These are phyloP conservation scores for Vickermania spadyakhi DNA, from an alignment of 208 protist genomes.

Conservation along the genomic window DNA sequence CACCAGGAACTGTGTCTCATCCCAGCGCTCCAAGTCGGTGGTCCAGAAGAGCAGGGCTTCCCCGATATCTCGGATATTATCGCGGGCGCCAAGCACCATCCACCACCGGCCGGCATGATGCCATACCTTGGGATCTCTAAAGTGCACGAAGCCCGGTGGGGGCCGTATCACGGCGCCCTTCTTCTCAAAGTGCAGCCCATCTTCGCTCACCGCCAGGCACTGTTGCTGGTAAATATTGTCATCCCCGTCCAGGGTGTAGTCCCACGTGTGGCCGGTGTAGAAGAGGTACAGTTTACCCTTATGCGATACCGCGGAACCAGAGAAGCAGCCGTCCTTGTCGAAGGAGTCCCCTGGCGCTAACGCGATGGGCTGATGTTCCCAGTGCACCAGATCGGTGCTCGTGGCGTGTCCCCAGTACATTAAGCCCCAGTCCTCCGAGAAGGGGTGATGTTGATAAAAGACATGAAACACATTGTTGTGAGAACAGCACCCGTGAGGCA, in stretches of 20 bases:
- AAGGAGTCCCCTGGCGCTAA: conserved; percentile 23
- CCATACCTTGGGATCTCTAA: conserved; percentile 37
- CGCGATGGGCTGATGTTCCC: conserved; percentile 25
- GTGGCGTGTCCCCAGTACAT: conserved; percentile 44
- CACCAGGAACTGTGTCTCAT: conserved; percentile 21
- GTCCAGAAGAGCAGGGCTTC: conserved; percentile 26
- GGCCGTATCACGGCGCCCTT: conserved; percentile 15
- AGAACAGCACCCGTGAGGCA: conserved; percentile 27
- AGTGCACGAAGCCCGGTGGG: conserved; percentile 22
- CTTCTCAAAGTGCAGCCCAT: conserved; percentile 29
- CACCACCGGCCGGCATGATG: conserved; percentile 22
- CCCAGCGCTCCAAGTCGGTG: conserved; percentile 17
- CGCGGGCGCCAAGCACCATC: conserved; percentile 33
- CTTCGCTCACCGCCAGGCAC: conserved; percentile 42
- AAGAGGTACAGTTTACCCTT: conserved; percentile 34
- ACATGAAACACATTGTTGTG: conserved; percentile 29
- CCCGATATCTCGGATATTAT: conserved; percentile 19
- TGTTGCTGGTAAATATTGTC: conserved; percentile 31
- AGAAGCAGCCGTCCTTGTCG: conserved; percentile 49
- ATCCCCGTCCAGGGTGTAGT: conserved; percentile 4
- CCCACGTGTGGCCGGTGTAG: conserved; percentile 41
- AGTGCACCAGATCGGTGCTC: conserved; percentile 34
- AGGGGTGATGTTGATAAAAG: conserved; percentile 47
- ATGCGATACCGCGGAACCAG: conserved; percentile 24
- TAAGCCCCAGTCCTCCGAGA: conserved; percentile 24